Percentiles rank a stretch among this genome's conserved stretches.
phyloP scores from a whole-genome alignment of 495 filamentous ascomycete species.

The Penicillium cataractarum region DNA sequence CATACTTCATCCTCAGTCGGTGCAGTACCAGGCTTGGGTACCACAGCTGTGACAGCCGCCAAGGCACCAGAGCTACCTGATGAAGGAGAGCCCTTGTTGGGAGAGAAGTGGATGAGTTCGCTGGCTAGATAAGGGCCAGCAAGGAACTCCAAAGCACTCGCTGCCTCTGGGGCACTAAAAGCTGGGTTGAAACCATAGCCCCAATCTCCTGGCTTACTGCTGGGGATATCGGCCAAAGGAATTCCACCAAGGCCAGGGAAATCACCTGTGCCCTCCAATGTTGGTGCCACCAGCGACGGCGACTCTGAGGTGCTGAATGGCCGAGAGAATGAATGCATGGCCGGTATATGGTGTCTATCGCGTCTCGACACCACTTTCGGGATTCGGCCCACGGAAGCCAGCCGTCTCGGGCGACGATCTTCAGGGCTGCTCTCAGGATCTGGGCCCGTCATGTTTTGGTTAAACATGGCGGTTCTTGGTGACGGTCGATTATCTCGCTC shows the following conservation, averaged over 20 bases:
- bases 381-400: constrained; percentile 88
- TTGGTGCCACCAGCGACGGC: constrained; percentile 31
- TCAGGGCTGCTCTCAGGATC: constrained; percentile 28
- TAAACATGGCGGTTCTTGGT: constrained; percentile 47
- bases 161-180: constrained; percentile 41
- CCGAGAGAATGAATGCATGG: constrained; percentile 82
- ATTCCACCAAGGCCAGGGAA: constrained; percentile 31
- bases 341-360: constrained; percentile 68
- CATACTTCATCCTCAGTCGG: constrained; percentile 86
- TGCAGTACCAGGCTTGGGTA: constrained; percentile 59
- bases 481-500: constrained; percentile 40
- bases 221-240: constrained; percentile 25
- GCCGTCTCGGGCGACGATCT: constrained; percentile 43
- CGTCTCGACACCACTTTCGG: constrained; percentile 78
- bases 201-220: constrained; percentile 24
- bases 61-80: constrained; percentile 70
- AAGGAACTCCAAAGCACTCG: constrained; percentile 41
- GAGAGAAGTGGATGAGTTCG: constrained; percentile 75
- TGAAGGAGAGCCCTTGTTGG: constrained; percentile 68
- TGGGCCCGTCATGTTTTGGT: constrained; percentile 24
- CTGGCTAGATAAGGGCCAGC: constrained; percentile 42
- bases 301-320: constrained; percentile 63
- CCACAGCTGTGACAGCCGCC: constrained; percentile 61
- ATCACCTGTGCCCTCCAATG: constrained; percentile 15
- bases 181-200: constrained; percentile 38